phyloP scores from a whole-genome alignment of 116 monocot species.

The Papilionanthe hybrid region DNA sequence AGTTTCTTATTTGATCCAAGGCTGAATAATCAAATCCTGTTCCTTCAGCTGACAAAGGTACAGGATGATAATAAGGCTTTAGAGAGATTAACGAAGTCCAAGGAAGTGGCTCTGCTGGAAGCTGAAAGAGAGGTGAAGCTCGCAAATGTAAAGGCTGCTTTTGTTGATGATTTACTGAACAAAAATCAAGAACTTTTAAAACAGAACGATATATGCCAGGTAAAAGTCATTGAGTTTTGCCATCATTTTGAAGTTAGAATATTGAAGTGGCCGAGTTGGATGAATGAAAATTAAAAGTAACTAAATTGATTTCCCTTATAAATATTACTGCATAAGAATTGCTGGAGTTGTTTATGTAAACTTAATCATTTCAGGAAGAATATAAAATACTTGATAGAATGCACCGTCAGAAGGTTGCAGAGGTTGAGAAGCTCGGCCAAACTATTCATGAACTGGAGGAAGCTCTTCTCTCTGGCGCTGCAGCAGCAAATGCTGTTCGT shows the following conservation, averaged over 20 bases:
- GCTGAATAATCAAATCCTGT: background rate
- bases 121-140: slow-evolving; percentile 75
- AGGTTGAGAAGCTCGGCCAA: slow-evolving; percentile 70
- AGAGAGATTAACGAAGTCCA: slow-evolving; percentile 75
- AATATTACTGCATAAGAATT: background rate
- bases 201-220: slow-evolving; percentile 87
- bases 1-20: background rate
- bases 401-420: slow-evolving; percentile 85
- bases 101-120: slow-evolving; percentile 76
- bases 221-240: slow-evolving; percentile 10
- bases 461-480: slow-evolving; percentile 77
- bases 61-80: slow-evolving; percentile 86
- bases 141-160: slow-evolving; percentile 67
- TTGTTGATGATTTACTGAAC: slow-evolving; percentile 81
- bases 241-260: background rate
- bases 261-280: too few relatives aligned
- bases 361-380: slow-evolving; percentile 47
- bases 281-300: background rate
- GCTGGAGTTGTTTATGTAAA: background rate
- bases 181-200: slow-evolving; percentile 80
- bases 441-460: slow-evolving; percentile 75
- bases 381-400: slow-evolving; percentile 82
- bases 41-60: slow-evolving; percentile 50
- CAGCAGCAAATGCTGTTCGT: slow-evolving; percentile 73
- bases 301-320: background rate